Conservation (phyloP, 305 asterid genomes). For the Solanum aculeatissimum region DNA sequence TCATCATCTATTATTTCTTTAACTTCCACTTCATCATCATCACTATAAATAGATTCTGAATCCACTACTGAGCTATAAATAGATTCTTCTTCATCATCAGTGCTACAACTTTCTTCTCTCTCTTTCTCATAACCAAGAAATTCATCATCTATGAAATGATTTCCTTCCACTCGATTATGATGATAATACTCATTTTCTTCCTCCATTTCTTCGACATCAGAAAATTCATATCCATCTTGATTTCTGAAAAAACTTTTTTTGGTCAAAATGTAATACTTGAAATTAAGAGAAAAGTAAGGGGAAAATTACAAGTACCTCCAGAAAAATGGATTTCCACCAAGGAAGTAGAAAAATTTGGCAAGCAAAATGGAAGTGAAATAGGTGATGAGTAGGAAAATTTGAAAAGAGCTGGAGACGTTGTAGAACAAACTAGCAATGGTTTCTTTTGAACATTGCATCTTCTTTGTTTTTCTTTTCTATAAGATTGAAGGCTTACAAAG, state of each 20-base stretch:
- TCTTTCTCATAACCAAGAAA: not conserved
- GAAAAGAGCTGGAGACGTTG: constrained; percentile 55
- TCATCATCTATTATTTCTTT: constrained; percentile 20
- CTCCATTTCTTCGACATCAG: constrained; percentile 30
- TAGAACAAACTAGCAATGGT: constrained; percentile 66
- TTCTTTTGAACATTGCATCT: constrained; percentile 61
- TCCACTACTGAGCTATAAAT: constrained; percentile 37
- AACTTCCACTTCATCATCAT: constrained; percentile 14
- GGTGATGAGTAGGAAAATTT: constrained; percentile 67
- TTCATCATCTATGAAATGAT: constrained; percentile 6
- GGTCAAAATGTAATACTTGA: not conserved
- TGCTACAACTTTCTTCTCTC: constrained; percentile 9
- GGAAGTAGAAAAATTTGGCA: constrained; percentile 46
- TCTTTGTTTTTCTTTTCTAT: not conserved
- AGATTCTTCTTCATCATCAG: constrained; percentile 22
- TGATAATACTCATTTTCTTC: constrained; percentile 1
- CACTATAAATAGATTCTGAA: constrained; percentile 15
- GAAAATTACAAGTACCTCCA: constrained; percentile 30
- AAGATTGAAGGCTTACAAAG: not conserved
- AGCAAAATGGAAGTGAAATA: constrained; percentile 68
- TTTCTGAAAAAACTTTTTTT: constrained; percentile 25
- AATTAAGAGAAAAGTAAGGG: not conserved
- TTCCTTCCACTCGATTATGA: constrained; percentile 2
- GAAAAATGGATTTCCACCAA: constrained; percentile 68
- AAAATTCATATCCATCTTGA: constrained; percentile 49